These are phyloP conservation scores for Suillus fuscotomentosus DNA, from an alignment of 768 basidiomycete genomes.

Conservation along the genomic window DNA sequence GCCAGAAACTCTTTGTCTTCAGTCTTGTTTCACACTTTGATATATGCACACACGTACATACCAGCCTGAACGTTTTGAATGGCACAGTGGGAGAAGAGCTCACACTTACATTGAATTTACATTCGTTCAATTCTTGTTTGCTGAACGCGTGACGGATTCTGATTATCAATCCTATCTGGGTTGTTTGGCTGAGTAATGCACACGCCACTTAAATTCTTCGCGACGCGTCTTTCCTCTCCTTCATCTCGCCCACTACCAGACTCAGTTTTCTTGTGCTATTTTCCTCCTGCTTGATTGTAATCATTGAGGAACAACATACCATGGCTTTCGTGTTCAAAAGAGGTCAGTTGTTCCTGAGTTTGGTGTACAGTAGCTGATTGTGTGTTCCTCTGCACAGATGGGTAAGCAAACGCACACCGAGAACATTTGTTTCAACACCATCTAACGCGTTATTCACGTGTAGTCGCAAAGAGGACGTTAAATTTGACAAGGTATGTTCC, in stretches of 20 bases:
- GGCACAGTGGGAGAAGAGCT: not conserved
- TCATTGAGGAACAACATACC: conserved; percentile 8
- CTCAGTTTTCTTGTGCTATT: conserved; percentile 20
- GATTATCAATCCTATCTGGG: conserved; percentile 16
- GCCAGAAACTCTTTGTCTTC: not conserved
- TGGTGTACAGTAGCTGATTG: conserved; percentile 9
- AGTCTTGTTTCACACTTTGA: not conserved
- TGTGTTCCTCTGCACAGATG: conserved; percentile 36
- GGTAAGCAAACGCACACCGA: conserved; percentile 35
- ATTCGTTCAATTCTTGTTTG: not conserved
- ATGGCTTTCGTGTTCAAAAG: conserved; percentile 59
- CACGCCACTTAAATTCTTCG: conserved; percentile 28
- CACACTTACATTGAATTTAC: not conserved
- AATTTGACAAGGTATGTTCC: conserved; percentile 81
- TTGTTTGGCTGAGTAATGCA: conserved; percentile 19
- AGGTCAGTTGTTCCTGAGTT: conserved; percentile 37
- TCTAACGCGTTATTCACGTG: conserved; percentile 24
- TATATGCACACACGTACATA: not conserved
- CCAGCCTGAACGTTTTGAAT: not conserved
- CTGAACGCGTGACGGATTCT: not conserved
- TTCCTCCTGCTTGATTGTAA: conserved; percentile 6
- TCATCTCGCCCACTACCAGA: conserved; percentile 12
- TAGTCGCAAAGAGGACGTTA: conserved; percentile 87
- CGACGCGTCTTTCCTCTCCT: conserved; percentile 24
- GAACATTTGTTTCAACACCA: conserved; percentile 6